Evolutionary conservation across 106 monocot genomes (phyloP), one percentile per base, ranked within the genome.

Genomic region (Iris macrosiphon): DNA sequence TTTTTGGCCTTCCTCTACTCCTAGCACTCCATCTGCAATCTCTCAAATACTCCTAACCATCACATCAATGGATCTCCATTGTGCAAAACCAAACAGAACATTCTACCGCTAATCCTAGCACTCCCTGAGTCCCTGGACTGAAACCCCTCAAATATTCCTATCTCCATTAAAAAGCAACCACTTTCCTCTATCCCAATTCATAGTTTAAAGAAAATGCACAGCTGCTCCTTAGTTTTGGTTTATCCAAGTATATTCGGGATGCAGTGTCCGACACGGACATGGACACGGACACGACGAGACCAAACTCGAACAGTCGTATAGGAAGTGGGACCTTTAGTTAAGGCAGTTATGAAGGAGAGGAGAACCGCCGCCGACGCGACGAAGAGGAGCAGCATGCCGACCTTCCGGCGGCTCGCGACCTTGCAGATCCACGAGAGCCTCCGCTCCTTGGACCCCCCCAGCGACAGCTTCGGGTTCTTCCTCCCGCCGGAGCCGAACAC

Each of bases 311-410:
- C n/a, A n/a, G n/a, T n/a, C n/a, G n/a, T n/a, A n/a, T n/a, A n/a
- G n/a, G n/a, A n/a, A n/a, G n/a, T n/a, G n/a, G n/a, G n/a, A 79
- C 79, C 74, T 74, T 65, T 70, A 24, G 25, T 69, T 18, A 69
- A 19, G 6, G 31, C 65, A 12, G 61, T 60, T 34, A 69, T 23
- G 53, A 70, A 60, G 15, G 70, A 74, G 22, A 65, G 31, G 32
- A 79, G 25, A 4, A 74, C 74, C 14, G 59, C 64, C 31, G 57
- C 41, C 7, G 79, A 79, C 0, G 49, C 35, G 18, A 74, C 11
- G 17, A 67, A 23, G n/a, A 79, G 22, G 14, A 79, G 65, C 15
- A 74, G 23, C 74, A 79, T 79, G 23, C 70, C 69, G 15, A 70
- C 69, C 60, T 62, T 70, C 53, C 70, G 65, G 42, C 64, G 55